Percentiles rank a stretch among this genome's conserved stretches.
Evolutionary conservation across 1,139 yeast species (phyloP).

Genomic region (Pichia sp.): DNA sequence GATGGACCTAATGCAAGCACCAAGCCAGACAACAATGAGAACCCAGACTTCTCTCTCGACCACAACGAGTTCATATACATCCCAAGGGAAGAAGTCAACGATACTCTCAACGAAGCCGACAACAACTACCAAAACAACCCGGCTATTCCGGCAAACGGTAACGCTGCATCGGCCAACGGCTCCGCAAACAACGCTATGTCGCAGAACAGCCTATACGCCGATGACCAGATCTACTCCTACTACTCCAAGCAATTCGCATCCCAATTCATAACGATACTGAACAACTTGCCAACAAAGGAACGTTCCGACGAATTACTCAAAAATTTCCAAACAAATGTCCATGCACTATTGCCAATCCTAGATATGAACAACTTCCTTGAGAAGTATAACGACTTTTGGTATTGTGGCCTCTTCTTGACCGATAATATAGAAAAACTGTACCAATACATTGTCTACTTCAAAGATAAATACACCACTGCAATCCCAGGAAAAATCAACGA

Average conservation of each 20-base stretch:
- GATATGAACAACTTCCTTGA: conserved; percentile 40
- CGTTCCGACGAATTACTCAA: conserved; percentile 50
- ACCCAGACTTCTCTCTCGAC: background rate
- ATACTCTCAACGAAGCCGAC: background rate
- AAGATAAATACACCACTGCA: conserved; percentile 6
- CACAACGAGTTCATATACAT: conserved; percentile 2
- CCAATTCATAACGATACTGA: conserved; percentile 27
- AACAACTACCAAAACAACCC: background rate
- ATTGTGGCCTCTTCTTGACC: conserved; percentile 25
- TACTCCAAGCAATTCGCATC: conserved; percentile 16
- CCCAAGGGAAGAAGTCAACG: conserved; percentile 1
- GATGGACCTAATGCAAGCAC: too few relatives aligned
- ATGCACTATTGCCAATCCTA: conserved; percentile 51
- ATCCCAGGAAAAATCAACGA: conserved; percentile 18
- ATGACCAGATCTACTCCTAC: conserved; percentile 6
- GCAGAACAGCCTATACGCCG: background rate
- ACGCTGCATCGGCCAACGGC: too few relatives aligned
- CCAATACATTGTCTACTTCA: conserved; percentile 18
- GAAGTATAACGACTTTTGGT: conserved; percentile 55
- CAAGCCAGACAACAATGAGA: background rate
- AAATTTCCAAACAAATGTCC: conserved; percentile 51
- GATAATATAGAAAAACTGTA: conserved; percentile 24
- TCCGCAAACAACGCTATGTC: too few relatives aligned
- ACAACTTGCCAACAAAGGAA: conserved; percentile 38
- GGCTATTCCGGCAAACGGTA: too few relatives aligned